Conservation (phyloP, 2,329 filamentous ascomycete species). For the Calonectria hawksworthii region DNA sequence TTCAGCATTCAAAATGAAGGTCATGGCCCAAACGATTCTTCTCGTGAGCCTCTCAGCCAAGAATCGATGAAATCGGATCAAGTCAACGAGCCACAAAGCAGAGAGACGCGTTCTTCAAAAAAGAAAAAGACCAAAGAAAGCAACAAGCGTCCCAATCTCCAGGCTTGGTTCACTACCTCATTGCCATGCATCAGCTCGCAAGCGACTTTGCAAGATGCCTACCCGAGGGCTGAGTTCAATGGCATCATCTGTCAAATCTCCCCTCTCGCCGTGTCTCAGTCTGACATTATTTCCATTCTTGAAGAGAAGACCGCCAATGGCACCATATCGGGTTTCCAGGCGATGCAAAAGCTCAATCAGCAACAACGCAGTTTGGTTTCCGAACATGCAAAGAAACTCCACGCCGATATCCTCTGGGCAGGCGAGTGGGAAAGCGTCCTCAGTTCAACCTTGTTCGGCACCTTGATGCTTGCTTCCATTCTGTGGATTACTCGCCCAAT, state of each 20-base stretch:
- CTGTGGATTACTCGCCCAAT: not conserved
- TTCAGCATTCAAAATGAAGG: no score
- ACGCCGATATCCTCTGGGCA: not conserved
- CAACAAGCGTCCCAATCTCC: not conserved
- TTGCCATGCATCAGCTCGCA: not conserved
- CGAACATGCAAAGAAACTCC: no score
- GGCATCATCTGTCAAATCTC: not conserved
- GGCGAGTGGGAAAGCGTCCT: not conserved
- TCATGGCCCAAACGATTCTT: not conserved
- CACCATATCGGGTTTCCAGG: not conserved
- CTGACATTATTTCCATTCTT: not conserved
- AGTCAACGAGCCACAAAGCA: not conserved
- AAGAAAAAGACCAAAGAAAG: not conserved
- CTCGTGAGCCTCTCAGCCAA: not conserved
- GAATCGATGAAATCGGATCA: not conserved
- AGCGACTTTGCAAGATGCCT: not conserved
- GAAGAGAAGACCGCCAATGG: not conserved
- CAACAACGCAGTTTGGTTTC: not conserved
- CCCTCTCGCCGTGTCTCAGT: not conserved
- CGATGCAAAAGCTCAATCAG: not conserved
- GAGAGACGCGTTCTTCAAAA: not conserved
- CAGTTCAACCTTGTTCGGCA: not conserved
- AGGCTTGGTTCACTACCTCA: not conserved
- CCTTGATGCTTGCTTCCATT: not conserved
- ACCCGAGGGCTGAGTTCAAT: not conserved